These are phyloP conservation scores for Gryganskiella cystojenkinii DNA, from an alignment of 192 early-diverging fungal species.

Conservation along the genomic window DNA sequence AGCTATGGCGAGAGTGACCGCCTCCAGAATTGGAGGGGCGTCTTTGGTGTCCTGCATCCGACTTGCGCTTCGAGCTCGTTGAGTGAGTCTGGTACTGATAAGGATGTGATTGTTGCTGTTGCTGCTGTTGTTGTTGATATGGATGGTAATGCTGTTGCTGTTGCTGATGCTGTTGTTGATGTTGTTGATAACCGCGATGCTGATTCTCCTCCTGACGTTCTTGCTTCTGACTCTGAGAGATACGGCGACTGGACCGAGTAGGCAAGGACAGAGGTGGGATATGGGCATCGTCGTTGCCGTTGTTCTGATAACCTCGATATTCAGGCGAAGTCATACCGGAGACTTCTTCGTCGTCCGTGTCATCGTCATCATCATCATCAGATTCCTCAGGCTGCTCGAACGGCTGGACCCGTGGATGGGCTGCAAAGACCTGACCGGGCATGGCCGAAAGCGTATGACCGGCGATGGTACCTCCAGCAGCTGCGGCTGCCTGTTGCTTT, in stretches of 20 bases:
- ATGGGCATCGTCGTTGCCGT: conserved; percentile 16
- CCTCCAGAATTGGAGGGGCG: not conserved
- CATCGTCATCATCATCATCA: conserved; percentile 37
- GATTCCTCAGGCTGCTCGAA: conserved; percentile 19
- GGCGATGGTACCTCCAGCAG: too few species aligned
- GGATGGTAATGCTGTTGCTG: conserved; percentile 1
- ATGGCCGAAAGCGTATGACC: too few species aligned
- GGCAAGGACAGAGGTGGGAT: conserved; percentile 25
- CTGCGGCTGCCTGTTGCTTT: conserved; percentile 31
- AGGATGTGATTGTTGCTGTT: not conserved
- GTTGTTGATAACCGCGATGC: not conserved
- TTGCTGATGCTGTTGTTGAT: conserved; percentile 6
- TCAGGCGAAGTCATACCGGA: not conserved
- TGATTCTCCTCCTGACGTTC: conserved; percentile 10
- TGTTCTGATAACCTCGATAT: conserved; percentile 1
- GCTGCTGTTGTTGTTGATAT: not conserved
- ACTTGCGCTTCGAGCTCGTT: too few species aligned
- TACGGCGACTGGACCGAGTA: conserved; percentile 5
- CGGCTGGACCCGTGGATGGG: conserved; percentile 14
- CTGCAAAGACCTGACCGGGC: conserved; percentile 15
- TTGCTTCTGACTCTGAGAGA: conserved; percentile 17
- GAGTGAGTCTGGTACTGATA: not conserved
- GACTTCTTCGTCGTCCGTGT: conserved; percentile 11
- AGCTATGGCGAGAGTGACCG: conserved; percentile 40
- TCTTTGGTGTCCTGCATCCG: not conserved